These are phyloP conservation scores for Vicia sativa DNA, from an alignment of 306 rosid species.

Conservation along the genomic window DNA sequence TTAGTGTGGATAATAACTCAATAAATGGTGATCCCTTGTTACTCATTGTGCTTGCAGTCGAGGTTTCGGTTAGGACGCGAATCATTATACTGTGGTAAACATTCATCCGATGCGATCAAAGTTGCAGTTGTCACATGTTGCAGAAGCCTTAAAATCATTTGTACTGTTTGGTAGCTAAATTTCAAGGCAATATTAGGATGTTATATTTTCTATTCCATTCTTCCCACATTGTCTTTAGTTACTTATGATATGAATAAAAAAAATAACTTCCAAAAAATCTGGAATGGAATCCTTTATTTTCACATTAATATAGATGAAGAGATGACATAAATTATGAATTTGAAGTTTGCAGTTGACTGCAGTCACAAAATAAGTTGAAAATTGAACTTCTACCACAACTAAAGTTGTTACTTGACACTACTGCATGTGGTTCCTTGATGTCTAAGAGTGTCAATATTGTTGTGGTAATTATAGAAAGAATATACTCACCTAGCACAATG, in stretches of 20 bases:
- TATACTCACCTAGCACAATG: too few relatives aligned
- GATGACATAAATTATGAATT: neutral
- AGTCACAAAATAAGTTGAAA: too few relatives aligned
- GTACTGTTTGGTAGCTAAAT: constrained; percentile 17
- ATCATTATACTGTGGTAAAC: neutral
- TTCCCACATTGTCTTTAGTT: constrained; percentile 10
- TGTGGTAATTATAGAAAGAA: too few relatives aligned
- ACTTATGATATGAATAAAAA: constrained; percentile 7
- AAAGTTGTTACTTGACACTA: too few relatives aligned
- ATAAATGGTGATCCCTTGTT: constrained; percentile 17
- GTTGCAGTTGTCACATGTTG: neutral
- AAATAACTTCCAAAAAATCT: neutral
- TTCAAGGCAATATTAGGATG: constrained; percentile 1
- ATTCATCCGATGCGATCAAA: neutral
- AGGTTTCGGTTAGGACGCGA: neutral
- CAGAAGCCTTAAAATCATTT: neutral
- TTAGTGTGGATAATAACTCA: constrained; percentile 44
- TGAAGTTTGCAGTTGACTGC: too few relatives aligned
- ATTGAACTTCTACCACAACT: too few relatives aligned
- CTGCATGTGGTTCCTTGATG: too few relatives aligned
- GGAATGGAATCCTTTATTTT: neutral
- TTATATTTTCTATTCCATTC: neutral
- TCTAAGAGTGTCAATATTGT: too few relatives aligned
- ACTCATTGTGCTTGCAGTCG: neutral
- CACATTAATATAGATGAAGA: neutral